Evolutionary conservation across 2,329 filamentous ascomycete species (phyloP), one percentile per base, ranked within the genome.

Genomic region (Tolypocladium paradoxum): DNA sequence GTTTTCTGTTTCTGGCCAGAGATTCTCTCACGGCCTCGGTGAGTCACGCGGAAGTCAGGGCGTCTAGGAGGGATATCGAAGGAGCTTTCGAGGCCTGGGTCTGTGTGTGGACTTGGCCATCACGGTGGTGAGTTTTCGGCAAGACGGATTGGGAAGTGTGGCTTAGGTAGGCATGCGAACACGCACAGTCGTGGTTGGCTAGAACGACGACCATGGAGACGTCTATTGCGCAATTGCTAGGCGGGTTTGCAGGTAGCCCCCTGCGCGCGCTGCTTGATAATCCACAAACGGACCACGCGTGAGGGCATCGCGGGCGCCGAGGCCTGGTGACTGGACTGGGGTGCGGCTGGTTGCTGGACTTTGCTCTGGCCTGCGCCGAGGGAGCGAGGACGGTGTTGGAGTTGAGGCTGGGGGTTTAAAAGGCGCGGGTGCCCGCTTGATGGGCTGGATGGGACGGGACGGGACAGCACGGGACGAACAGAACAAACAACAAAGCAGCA

Each of bases 71-170:
- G 6, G 22, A 16, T 16, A 29, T 29, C 14, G 24, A 45, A 45
- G 20, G 40, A 4, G 14, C 2, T 2, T 46, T 27, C 22, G 22
- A 43, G 16, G 16, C 33, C 16, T 14, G 12, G 33, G 33, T 6
- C n/a, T n/a, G n/a, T n/a, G n/a, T n/a, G n/a, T n/a, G n/a, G 18
- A 22, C 38, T n/a, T 43, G 38, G 22, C 7, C 27, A 11, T 29
- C 5, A 6, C n/a, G 22, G n/a, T 6, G 5, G 4, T n/a, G 33
- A 4, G 16, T 6, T 5, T 27, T 48, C 55, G 55, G 55, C 55
- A 53, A 56, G 55, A 55, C 55, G 54, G 38, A 53, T 55, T 34
- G 18, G 52, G 45, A 31, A 46, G 11, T 7, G 29, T n/a, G 38
- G 40, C 31, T 35, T n/a, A n/a, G 6, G 14, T 29, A 45, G 40